Conservation (phyloP, 2,329 filamentous ascomycete genomes). For the Ophiostoma ips region DNA sequence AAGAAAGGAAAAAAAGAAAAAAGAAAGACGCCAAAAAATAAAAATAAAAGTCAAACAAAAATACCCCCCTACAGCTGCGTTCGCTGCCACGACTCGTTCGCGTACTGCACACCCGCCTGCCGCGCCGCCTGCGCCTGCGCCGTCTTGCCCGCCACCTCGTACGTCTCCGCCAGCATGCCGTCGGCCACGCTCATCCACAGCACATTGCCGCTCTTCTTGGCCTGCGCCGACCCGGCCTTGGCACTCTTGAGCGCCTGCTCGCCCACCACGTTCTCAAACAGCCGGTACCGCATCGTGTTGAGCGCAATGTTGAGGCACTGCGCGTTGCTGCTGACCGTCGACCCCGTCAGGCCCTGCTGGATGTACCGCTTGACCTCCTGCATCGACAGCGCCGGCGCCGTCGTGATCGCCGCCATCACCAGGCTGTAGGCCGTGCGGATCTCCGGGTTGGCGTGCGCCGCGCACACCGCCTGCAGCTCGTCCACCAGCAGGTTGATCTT, state of each 20-base stretch:
- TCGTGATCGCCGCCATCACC: constrained; percentile 53
- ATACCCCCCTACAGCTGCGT: constrained; percentile 10
- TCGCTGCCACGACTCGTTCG: constrained; percentile 27
- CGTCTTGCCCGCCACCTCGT: constrained; percentile 50
- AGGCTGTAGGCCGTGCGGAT: constrained; percentile 68
- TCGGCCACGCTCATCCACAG: constrained; percentile 72
- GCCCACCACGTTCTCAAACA: constrained; percentile 72
- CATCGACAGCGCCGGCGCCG: constrained; percentile 49
- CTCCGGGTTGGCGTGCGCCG: constrained; percentile 56
- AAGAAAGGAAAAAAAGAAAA: background rate
- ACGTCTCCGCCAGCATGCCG: constrained; percentile 61
- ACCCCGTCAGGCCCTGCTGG: constrained; percentile 54
- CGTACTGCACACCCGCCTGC: constrained; percentile 28
- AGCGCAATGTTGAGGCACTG: constrained; percentile 74
- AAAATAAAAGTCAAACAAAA: background rate
- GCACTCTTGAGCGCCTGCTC: constrained; percentile 68
- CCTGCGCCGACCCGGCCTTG: constrained; percentile 52
- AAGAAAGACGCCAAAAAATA: background rate
- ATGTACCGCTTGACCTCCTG: constrained; percentile 69
- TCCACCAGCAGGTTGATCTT: constrained; percentile 48
- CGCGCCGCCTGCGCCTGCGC: constrained; percentile 27
- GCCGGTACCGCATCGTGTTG: constrained; percentile 68
- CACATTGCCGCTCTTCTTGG: constrained; percentile 54
- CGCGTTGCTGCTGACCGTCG: constrained; percentile 56
- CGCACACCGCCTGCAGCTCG: constrained; percentile 52